Evolutionary conservation across 208 protist species (phyloP).

Genomic region (Sergeia podlipaevii): DNA sequence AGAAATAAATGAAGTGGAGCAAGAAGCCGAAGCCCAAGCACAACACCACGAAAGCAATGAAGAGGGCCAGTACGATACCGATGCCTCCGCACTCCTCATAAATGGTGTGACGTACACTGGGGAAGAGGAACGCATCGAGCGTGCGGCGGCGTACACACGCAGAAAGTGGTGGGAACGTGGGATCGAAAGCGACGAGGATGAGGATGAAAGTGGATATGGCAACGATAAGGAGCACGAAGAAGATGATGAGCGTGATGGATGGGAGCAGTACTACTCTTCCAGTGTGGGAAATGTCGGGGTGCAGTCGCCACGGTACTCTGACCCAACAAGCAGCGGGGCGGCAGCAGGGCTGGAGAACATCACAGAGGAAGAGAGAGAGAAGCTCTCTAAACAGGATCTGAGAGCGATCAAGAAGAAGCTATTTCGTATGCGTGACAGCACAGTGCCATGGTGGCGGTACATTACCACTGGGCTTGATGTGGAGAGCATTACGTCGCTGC

Average conservation of each 20-base stretch:
- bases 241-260: neutral
- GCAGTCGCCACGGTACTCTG: neutral
- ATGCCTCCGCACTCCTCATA: neutral
- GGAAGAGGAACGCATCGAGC: too few relatives aligned
- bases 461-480: slow-evolving; percentile 59
- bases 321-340: neutral
- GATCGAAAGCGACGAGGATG: slow-evolving; percentile 10
- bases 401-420: slow-evolving; percentile 21
- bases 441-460: slow-evolving; percentile 81
- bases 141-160: neutral
- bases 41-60: neutral
- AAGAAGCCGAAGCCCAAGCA: neutral
- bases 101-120: neutral
- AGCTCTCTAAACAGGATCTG: slow-evolving; percentile 1
- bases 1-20: slow-evolving; percentile 11
- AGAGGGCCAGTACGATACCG: too few relatives aligned
- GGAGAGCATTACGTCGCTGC: slow-evolving; percentile 42
- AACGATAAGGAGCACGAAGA: neutral
- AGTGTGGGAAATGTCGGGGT: too few relatives aligned
- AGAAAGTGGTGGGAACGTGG: slow-evolving; percentile 12
- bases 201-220: slow-evolving; percentile 9
- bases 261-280: neutral
- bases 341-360: neutral
- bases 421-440: slow-evolving; percentile 39
- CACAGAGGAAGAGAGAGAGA: neutral